Conservation (phyloP, 768 basidiomycete species). For the Flagelloscypha sp. region DNA sequence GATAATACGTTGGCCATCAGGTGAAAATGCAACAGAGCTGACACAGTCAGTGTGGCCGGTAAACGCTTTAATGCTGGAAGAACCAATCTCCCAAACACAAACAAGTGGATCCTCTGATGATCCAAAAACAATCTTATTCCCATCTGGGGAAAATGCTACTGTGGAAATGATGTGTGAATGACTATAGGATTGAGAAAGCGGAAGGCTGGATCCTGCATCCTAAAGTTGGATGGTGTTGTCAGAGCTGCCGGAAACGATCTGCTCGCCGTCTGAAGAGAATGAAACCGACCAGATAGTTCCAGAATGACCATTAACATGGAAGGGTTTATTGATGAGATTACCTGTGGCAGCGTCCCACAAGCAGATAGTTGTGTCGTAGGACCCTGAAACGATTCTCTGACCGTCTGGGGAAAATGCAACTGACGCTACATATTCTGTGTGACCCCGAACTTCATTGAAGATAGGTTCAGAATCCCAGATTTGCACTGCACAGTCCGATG, state of each 20-base stretch:
- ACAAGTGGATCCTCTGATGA: slow-evolving; percentile 16
- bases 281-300: slow-evolving; percentile 21
- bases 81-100: slow-evolving; percentile 10
- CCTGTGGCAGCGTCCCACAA: slow-evolving; percentile 17
- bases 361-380: slow-evolving; percentile 18
- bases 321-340: slow-evolving; percentile 14
- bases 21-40: slow-evolving; percentile 36
- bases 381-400: slow-evolving; percentile 31
- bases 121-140: slow-evolving; percentile 20
- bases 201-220: slow-evolving; percentile 2
- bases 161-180: slow-evolving; percentile 15
- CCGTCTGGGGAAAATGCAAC: slow-evolving; percentile 35
- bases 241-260: slow-evolving; percentile 31
- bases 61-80: slow-evolving; percentile 7
- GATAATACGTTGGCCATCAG: slow-evolving; percentile 38
- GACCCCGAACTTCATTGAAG: slow-evolving; percentile 1
- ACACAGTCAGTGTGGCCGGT: slow-evolving; percentile 12
- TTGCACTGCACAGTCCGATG: background rate
- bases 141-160: slow-evolving; percentile 35
- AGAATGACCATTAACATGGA: slow-evolving; percentile 1
- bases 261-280: slow-evolving; percentile 33
- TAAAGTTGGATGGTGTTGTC: slow-evolving; percentile 16
- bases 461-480: slow-evolving; percentile 5
- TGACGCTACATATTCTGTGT: slow-evolving; percentile 15
- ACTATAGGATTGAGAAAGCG: slow-evolving; percentile 16